Evolutionary conservation across 2,329 filamentous ascomycete species (phyloP).

Genomic region (Claviceps arundinis): DNA sequence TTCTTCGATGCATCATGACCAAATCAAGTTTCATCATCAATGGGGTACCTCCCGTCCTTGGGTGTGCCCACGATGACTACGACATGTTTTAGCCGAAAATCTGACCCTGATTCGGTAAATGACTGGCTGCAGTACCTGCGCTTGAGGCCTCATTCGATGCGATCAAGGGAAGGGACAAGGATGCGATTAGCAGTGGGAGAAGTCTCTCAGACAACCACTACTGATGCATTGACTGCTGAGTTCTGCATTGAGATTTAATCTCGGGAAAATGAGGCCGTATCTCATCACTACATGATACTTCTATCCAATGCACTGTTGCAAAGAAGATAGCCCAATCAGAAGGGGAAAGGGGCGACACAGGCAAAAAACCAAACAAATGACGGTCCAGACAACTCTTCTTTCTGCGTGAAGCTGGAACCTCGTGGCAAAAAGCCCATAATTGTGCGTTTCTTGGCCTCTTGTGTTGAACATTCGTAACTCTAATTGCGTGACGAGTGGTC

Average conservation of each 20-base stretch:
- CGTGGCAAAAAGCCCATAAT: not conserved
- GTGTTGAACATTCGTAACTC: not conserved
- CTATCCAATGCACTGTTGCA: not conserved
- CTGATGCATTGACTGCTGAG: slow-evolving; percentile 28
- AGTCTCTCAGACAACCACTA: slow-evolving; percentile 30
- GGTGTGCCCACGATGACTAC: not conserved
- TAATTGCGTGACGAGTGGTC: not conserved
- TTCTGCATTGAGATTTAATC: slow-evolving; percentile 4
- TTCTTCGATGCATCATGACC: no score
- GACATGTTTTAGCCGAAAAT: not conserved
- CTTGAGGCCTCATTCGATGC: slow-evolving; percentile 33
- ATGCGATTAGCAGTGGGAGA: slow-evolving; percentile 29
- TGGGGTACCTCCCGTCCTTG: no score
- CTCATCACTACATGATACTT: not conserved
- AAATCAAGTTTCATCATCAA: no score
- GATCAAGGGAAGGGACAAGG: slow-evolving; percentile 35
- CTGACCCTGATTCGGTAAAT: slow-evolving; percentile 15
- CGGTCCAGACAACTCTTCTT: not conserved
- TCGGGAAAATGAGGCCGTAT: not conserved
- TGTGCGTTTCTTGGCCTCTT: not conserved
- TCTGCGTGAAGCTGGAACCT: not conserved
- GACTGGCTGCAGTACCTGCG: slow-evolving; percentile 26
- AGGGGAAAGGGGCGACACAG: not conserved
- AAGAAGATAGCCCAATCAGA: not conserved
- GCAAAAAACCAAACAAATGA: not conserved